Conservation (phyloP, 495 filamentous ascomycete genomes). For the Platismatia glauca region DNA sequence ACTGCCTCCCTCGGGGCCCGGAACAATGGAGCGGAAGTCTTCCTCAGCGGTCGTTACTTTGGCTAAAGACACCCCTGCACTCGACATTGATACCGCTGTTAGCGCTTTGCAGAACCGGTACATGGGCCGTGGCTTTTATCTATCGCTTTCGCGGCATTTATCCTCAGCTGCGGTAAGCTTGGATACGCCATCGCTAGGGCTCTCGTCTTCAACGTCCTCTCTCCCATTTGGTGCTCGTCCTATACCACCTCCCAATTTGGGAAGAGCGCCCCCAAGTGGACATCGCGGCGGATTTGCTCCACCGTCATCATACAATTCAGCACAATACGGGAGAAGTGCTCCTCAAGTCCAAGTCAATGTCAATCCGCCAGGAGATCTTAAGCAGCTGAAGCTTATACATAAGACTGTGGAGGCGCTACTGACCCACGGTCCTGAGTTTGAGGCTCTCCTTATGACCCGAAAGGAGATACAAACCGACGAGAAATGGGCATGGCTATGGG, state of each 20-base stretch:
- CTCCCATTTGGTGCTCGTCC: constrained; percentile 81
- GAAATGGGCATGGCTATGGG: constrained; percentile 92
- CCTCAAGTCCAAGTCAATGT: constrained; percentile 62
- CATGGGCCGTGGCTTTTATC: constrained; percentile 77
- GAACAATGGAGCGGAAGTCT: constrained; percentile 60
- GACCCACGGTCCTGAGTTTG: constrained; percentile 76
- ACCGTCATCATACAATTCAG: constrained; percentile 53
- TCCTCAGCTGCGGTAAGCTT: constrained; percentile 68
- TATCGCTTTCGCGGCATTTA: constrained; percentile 71
- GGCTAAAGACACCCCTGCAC: constrained; percentile 72
- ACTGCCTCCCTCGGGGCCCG: constrained; percentile 51
- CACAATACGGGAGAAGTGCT: constrained; percentile 31
- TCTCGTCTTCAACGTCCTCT: constrained; percentile 42
- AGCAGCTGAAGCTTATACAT: constrained; percentile 76
- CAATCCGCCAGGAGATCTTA: constrained; percentile 65
- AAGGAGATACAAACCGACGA: constrained; percentile 72
- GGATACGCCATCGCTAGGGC: constrained; percentile 40
- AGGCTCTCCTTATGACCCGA: constrained; percentile 82
- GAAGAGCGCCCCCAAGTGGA: constrained; percentile 49
- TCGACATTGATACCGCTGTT: constrained; percentile 75
- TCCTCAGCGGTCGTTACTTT: constrained; percentile 77
- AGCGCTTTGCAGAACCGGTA: constrained; percentile 76
- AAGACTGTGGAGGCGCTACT: constrained; percentile 73
- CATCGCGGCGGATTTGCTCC: constrained; percentile 74
- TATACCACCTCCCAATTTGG: constrained; percentile 42